phyloP scores from a whole-genome alignment of 1,284 basidiomycete genomes.

The Leucoagaricus sp. region DNA sequence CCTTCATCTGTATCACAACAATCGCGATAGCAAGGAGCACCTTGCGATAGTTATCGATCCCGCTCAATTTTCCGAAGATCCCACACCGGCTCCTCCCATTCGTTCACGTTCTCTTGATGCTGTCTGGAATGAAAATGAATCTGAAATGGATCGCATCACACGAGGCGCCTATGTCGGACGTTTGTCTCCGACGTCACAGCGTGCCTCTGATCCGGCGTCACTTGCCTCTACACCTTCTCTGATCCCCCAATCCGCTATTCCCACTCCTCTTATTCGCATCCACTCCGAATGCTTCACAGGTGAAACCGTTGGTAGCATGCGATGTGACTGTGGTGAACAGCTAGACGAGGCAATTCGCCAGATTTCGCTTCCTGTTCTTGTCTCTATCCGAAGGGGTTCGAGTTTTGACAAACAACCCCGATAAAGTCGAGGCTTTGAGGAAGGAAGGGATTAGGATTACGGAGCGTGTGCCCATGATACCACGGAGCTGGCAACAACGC shows the following conservation, averaged over 20 bases:
- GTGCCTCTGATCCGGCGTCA: constrained; percentile 49
- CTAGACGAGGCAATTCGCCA: constrained; percentile 94
- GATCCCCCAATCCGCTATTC: constrained; percentile 39
- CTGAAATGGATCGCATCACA: constrained; percentile 91
- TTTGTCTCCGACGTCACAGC: constrained; percentile 62
- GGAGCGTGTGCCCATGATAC: constrained; percentile 94
- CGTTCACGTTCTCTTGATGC: constrained; percentile 85
- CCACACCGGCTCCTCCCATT: constrained; percentile 55
- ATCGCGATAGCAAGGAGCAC: constrained; percentile 91
- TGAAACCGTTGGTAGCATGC: constrained; percentile 97
- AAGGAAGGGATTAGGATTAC: constrained; percentile 80
- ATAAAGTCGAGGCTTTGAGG: constrained; percentile 90
- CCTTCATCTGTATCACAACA: constrained; percentile 94
- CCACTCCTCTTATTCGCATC: constrained; percentile 88
- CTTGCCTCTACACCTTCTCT: constrained; percentile 24
- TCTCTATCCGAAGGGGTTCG: constrained; percentile 62
- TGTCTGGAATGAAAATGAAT: constrained; percentile 85
- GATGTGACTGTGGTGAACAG: constrained; percentile 99
- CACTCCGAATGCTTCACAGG: constrained; percentile 99
- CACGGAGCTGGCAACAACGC: constrained; percentile 80
- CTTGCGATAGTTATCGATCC: constrained; percentile 96
- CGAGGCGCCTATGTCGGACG: constrained; percentile 93
- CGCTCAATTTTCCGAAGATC: constrained; percentile 62
- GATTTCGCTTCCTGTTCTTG: constrained; percentile 76
- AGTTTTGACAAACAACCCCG: constrained; percentile 96